Conservation (phyloP, 768 basidiomycete genomes). For the Lepiota brunneoincarnata region DNA sequence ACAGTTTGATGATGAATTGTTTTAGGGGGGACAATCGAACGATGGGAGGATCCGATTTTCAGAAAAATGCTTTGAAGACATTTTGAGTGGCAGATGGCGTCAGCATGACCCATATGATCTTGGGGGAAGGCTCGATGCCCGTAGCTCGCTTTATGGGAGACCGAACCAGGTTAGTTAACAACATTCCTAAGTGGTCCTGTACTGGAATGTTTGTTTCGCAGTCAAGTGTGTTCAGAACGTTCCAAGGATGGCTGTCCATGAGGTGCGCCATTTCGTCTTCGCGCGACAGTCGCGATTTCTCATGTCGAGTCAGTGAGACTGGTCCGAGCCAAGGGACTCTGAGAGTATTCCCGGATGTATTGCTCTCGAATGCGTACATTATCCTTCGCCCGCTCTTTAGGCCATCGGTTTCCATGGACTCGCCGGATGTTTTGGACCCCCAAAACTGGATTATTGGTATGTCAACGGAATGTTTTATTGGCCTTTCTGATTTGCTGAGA, state of each 20-base stretch:
- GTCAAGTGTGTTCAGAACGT: conserved; percentile 56
- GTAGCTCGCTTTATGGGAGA: conserved; percentile 60
- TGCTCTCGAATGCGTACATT: conserved; percentile 66
- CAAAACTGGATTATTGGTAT: conserved; percentile 55
- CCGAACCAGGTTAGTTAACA: conserved; percentile 40
- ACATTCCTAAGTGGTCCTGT: background rate
- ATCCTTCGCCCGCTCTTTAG: conserved; percentile 79
- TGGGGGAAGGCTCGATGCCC: conserved; percentile 54
- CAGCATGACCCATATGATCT: conserved; percentile 68
- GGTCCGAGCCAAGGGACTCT: conserved; percentile 69
- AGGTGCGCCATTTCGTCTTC: conserved; percentile 35
- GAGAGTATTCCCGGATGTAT: conserved; percentile 64
- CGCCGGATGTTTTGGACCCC: conserved; percentile 41
- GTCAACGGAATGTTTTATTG: background rate
- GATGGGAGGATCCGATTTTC: conserved; percentile 66
- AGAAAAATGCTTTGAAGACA: conserved; percentile 58
- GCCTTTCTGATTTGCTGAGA: background rate
- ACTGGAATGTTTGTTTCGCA: conserved; percentile 16
- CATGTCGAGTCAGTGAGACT: conserved; percentile 43
- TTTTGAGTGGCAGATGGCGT: conserved; percentile 61
- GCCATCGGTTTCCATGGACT: conserved; percentile 36
- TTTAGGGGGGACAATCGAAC: conserved; percentile 47
- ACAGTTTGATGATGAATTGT: conserved; percentile 9
- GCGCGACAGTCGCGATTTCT: background rate
- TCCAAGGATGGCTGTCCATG: conserved; percentile 78